Conservation (phyloP, 2,329 filamentous ascomycete species). For the Fonsecaea erecta region DNA sequence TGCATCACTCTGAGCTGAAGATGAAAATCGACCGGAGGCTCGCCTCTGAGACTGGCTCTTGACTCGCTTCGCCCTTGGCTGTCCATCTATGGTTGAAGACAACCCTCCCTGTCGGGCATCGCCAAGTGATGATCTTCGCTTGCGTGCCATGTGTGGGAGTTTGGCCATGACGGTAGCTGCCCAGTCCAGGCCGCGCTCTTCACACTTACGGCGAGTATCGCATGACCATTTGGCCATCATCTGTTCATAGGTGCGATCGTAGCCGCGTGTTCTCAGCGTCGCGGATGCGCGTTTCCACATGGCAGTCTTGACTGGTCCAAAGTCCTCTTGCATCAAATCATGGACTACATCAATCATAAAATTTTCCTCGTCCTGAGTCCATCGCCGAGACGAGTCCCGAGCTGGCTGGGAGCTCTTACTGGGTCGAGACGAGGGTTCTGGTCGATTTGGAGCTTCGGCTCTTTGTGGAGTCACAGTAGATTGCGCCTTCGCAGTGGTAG, state of each 20-base stretch:
- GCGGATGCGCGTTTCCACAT: constrained; percentile 13
- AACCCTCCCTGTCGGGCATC: background rate
- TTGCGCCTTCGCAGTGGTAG: background rate
- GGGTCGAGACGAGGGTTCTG: background rate
- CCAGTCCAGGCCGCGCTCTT: background rate
- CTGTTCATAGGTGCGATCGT: constrained; percentile 5
- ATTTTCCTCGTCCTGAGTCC: constrained; percentile 11
- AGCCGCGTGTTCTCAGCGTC: background rate
- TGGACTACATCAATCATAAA: constrained; percentile 14
- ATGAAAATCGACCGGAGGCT: background rate
- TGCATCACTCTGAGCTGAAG: background rate
- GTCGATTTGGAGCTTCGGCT: background rate
- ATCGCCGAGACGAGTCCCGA: background rate
- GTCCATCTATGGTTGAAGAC: background rate
- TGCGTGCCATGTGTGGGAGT: constrained; percentile 6
- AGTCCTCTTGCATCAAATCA: background rate
- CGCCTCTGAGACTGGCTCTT: background rate
- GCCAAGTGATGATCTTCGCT: background rate
- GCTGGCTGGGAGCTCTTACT: background rate
- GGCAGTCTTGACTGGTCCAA: background rate
- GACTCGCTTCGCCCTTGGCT: background rate
- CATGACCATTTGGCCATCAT: constrained; percentile 17
- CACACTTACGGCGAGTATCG: constrained; percentile 12
- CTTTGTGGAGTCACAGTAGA: background rate
- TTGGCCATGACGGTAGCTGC: constrained; percentile 9